Conservation (phyloP, 2,329 filamentous ascomycete genomes). For the Colletotrichum magnum region DNA sequence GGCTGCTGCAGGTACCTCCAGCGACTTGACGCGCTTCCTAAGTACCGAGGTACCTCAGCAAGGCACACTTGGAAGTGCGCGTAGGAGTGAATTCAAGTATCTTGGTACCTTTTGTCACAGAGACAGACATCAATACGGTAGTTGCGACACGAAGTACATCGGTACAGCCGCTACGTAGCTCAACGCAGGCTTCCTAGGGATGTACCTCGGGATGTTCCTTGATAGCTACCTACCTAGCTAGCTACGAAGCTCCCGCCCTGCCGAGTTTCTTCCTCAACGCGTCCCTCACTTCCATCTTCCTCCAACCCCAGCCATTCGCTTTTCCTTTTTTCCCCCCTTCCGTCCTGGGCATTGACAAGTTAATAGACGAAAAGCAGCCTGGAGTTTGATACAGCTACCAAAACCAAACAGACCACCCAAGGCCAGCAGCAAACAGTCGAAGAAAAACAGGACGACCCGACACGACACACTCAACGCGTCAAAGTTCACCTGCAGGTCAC, state of each 20-base stretch:
- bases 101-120: not conserved
- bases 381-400: not conserved
- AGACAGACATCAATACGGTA: too few species aligned
- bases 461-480: constrained; percentile 37
- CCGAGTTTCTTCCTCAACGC: constrained; percentile 32
- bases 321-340: constrained; percentile 12
- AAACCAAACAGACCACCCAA: not conserved
- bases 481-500: constrained; percentile 16
- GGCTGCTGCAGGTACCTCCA: not conserved
- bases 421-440: not conserved
- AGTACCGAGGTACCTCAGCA: not conserved
- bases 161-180: too few species aligned
- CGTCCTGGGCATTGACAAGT: too few species aligned
- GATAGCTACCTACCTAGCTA: constrained; percentile 8
- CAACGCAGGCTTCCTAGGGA: too few species aligned
- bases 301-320: constrained; percentile 26
- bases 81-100: not conserved
- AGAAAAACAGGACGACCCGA: constrained; percentile 25
- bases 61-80: not conserved
- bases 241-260: constrained; percentile 24
- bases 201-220: too few species aligned
- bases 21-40: not conserved
- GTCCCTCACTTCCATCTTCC: constrained; percentile 14
- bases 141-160: too few species aligned
- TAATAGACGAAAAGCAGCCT: not conserved